These are phyloP conservation scores for Starmera quercuum DNA, from an alignment of 805 yeast species.

Conservation along the genomic window DNA sequence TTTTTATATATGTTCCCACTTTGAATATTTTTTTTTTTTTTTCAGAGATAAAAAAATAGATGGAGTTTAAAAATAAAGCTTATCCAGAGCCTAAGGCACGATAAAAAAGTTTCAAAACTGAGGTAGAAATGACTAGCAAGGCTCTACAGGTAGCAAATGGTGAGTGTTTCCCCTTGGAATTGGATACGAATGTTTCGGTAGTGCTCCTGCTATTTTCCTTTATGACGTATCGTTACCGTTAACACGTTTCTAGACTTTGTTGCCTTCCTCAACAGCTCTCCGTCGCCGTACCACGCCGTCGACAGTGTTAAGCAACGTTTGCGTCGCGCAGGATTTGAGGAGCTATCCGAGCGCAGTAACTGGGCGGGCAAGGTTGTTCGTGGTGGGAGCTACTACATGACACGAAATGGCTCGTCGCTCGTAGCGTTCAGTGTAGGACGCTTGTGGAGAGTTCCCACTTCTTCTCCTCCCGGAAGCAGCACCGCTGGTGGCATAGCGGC, in stretches of 20 bases:
- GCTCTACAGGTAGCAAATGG: slow-evolving; percentile 20
- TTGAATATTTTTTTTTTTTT: too few relatives aligned
- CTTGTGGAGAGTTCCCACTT: slow-evolving; percentile 41
- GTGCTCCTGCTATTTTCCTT: slow-evolving; percentile 9
- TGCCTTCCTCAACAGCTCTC: slow-evolving; percentile 73
- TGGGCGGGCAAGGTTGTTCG: slow-evolving; percentile 55
- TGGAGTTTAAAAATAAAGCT: too few relatives aligned
- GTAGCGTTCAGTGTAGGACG: slow-evolving; percentile 83
- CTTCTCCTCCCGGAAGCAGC: too few relatives aligned
- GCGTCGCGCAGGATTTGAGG: slow-evolving; percentile 56
- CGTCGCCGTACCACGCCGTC: slow-evolving; percentile 94
- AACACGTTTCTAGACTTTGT: slow-evolving; percentile 60
- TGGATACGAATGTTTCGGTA: not conserved
- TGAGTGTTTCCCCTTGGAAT: slow-evolving; percentile 2
- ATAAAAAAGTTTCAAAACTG: not conserved
- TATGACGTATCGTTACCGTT: too few relatives aligned
- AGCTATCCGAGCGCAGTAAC: slow-evolving; percentile 58
- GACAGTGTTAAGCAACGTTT: slow-evolving; percentile 52
- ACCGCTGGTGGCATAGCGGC: slow-evolving; percentile 82
- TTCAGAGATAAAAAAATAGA: too few relatives aligned
- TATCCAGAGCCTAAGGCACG: not conserved
- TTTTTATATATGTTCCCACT: too few relatives aligned
- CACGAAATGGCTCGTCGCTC: slow-evolving; percentile 83
- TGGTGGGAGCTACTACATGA: slow-evolving; percentile 72
- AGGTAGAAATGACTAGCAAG: slow-evolving; percentile 8